Conservation (phyloP, 202 grass and related monocot species). For the Carex sylvatica region DNA sequence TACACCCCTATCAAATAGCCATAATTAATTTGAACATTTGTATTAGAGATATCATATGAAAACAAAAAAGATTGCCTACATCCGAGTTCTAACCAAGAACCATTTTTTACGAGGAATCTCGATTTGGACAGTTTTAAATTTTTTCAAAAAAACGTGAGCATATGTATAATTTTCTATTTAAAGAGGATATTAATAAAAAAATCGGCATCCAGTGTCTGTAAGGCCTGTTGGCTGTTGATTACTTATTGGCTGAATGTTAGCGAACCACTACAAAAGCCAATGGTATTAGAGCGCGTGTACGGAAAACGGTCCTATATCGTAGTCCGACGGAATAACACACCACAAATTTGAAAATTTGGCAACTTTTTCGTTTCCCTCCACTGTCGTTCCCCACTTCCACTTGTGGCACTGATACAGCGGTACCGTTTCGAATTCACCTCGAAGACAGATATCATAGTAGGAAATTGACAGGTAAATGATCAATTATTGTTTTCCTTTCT, state of each 20-base stretch:
- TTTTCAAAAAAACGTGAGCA: too few relatives aligned
- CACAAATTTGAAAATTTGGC: neutral
- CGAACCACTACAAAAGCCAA: neutral
- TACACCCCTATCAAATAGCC: too few relatives aligned
- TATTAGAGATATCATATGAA: too few relatives aligned
- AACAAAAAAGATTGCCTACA: too few relatives aligned
- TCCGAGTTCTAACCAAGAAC: too few relatives aligned
- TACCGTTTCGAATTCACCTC: neutral
- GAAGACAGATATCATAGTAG: neutral
- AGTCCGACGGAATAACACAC: neutral
- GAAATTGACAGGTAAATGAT: neutral
- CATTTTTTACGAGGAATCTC: too few relatives aligned
- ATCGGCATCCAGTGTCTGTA: too few relatives aligned
- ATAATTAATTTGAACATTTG: too few relatives aligned
- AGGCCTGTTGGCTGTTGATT: neutral
- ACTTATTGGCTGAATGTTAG: neutral
- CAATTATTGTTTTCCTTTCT: neutral
- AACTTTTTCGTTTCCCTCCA: neutral
- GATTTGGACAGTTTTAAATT: too few relatives aligned
- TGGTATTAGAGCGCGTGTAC: neutral
- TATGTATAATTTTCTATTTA: too few relatives aligned
- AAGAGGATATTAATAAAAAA: too few relatives aligned
- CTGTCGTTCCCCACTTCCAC: neutral
- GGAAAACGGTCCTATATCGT: neutral
- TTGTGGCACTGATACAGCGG: neutral